phyloP scores from a whole-genome alignment of 2,329 filamentous ascomycete species.

The Aspergillus melleus region DNA sequence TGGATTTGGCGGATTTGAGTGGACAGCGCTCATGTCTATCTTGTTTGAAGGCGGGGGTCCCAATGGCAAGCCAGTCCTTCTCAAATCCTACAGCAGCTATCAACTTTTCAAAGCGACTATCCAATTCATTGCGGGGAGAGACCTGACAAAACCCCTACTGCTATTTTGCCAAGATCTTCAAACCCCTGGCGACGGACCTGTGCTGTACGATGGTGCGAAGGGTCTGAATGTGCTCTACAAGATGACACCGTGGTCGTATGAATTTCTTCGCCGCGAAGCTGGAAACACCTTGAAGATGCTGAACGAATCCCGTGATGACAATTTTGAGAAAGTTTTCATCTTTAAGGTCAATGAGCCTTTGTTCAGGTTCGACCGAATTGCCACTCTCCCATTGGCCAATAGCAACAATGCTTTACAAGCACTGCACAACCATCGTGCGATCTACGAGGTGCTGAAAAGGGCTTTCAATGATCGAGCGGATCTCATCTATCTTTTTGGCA shows the following conservation, averaged over 20 bases:
- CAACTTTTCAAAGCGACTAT: constrained; percentile 92
- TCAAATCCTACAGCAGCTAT: constrained; percentile 80
- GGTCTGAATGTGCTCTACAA: constrained; percentile 85
- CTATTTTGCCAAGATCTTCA: constrained; percentile 29
- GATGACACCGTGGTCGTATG: constrained; percentile 83
- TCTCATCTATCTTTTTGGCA: constrained; percentile 61
- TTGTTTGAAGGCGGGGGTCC: constrained; percentile 75
- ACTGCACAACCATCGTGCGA: constrained; percentile 32
- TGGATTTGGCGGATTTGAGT: constrained; percentile 93
- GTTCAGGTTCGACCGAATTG: constrained; percentile 56
- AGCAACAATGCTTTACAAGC: constrained; percentile 28
- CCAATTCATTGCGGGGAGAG: constrained; percentile 77
- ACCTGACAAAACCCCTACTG: constrained; percentile 69
- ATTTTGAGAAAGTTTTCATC: constrained; percentile 85
- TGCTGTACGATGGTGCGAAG: constrained; percentile 74
- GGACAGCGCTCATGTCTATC: constrained; percentile 76
- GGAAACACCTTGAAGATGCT: constrained; percentile 72
- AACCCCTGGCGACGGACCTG: constrained; percentile 56
- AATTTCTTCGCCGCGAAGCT: constrained; percentile 71
- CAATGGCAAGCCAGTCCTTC: constrained; percentile 70
- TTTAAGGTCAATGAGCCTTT: constrained; percentile 53
- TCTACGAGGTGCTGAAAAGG: constrained; percentile 65
- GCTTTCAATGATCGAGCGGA: constrained; percentile 75
- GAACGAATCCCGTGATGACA: constrained; percentile 70
- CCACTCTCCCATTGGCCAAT: constrained; percentile 36